phyloP scores from a whole-genome alignment of 805 yeast genomes.

The Suhomyces vadensis region DNA sequence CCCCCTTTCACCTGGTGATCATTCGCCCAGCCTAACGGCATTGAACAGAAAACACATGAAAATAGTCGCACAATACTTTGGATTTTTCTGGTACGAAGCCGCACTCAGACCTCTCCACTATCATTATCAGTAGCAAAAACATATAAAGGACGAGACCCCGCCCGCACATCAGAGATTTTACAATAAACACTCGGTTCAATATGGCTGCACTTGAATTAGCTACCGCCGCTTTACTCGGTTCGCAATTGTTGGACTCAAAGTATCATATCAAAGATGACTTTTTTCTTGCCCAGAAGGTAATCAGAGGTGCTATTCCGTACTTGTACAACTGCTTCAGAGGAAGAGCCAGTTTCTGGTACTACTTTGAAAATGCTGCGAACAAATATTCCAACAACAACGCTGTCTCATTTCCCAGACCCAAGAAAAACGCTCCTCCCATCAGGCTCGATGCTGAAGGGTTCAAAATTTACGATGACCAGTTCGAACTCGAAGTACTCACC shows the following conservation, averaged over 20 bases:
- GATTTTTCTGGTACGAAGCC: background rate
- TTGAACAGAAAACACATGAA: background rate
- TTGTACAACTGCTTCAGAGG: constrained; percentile 36
- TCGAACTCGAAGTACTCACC: constrained; percentile 61
- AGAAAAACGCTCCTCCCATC: constrained; percentile 26
- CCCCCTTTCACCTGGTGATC: background rate
- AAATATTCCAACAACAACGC: constrained; percentile 55
- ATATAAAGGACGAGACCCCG: constrained; percentile 2
- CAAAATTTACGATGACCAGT: constrained; percentile 53
- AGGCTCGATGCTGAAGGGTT: constrained; percentile 32
- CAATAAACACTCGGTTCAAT: background rate
- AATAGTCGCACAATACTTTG: background rate
- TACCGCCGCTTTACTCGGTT: constrained; percentile 44
- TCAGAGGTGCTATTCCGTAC: constrained; percentile 44
- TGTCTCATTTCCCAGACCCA: constrained; percentile 60
- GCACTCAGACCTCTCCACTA: background rate
- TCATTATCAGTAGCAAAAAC: background rate
- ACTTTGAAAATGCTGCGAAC: constrained; percentile 57
- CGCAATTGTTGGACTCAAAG: constrained; percentile 49
- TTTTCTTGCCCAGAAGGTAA: constrained; percentile 46
- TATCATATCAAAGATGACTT: constrained; percentile 54
- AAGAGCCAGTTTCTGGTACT: constrained; percentile 67
- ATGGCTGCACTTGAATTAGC: constrained; percentile 42
- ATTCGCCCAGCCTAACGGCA: background rate
- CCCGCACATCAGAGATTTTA: background rate